These are phyloP conservation scores for Ophiocordyceps unilateralis DNA, from an alignment of 2,329 filamentous ascomycete genomes.

Conservation along the genomic window DNA sequence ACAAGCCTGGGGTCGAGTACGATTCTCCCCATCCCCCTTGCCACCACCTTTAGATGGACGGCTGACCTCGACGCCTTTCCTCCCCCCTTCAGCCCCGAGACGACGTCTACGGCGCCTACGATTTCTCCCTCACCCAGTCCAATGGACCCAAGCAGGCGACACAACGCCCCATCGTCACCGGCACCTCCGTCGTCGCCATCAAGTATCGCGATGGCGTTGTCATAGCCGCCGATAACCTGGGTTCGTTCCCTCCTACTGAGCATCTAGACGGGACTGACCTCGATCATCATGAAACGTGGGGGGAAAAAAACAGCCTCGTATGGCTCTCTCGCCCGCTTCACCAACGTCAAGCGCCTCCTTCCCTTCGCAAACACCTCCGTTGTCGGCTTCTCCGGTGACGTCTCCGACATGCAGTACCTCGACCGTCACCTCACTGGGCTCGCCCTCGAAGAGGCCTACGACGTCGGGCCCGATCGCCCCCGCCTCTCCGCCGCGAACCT, in stretches of 20 bases:
- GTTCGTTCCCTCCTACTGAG: slow-evolving; percentile 27
- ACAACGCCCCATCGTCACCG: slow-evolving; percentile 84
- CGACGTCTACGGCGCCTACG: slow-evolving; percentile 90
- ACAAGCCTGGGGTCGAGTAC: slow-evolving; percentile 56
- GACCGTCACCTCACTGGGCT: slow-evolving; percentile 80
- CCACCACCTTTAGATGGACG: too few species aligned
- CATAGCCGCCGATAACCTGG: slow-evolving; percentile 91
- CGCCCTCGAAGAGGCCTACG: slow-evolving; percentile 79
- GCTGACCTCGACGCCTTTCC: too few species aligned
- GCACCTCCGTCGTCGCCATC: slow-evolving; percentile 84
- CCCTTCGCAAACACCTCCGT: slow-evolving; percentile 71
- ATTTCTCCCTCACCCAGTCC: slow-evolving; percentile 64
- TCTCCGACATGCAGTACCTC: slow-evolving; percentile 98
- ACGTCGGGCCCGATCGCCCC: slow-evolving; percentile 15
- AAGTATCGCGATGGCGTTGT: slow-evolving; percentile 96
- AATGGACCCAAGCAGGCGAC: slow-evolving; percentile 67
- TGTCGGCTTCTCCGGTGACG: slow-evolving; percentile 88
- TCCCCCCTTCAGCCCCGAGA: slow-evolving; percentile 61
- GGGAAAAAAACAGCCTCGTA: slow-evolving; percentile 61
- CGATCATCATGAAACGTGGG: background rate
- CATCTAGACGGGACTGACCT: background rate
- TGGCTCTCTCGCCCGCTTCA: slow-evolving; percentile 90
- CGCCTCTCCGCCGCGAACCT: slow-evolving; percentile 80
- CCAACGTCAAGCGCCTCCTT: slow-evolving; percentile 87
- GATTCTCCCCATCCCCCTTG: slow-evolving; percentile 19